Evolutionary conservation across 805 yeast species (phyloP), one percentile per base, ranked within the genome.

Genomic region (Ogataea ganodermae): DNA sequence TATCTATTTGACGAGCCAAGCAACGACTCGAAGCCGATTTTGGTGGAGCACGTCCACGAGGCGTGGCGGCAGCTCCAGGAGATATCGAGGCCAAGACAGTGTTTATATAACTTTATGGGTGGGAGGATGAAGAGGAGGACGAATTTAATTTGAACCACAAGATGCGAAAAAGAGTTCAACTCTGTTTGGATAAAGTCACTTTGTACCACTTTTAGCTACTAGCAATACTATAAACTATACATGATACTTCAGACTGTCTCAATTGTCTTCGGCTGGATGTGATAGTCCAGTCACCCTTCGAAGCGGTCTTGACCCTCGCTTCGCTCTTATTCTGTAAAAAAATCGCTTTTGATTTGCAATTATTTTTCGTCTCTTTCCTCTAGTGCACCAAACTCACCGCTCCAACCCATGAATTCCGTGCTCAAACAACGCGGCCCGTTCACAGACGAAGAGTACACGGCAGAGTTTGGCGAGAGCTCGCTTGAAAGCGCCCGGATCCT

Each of bases 1-100:
- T 78, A 80, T 58, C 66, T 90, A 41, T 90, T 90, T 63, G 96
- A 89, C 65, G 92, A 87, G 28, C 96, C 96, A 1, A 96, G 89
- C 58, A 89, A 88, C 58, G 80, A 84, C 43, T 86, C 84, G 13
- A 79, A 79, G 46, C 96, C 97, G 0, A 74, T 91, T 30, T 71
- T 80, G 62, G 88, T 92, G 0, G 79, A 80, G 49, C 96, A 91
- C 65, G 83, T 91, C 9, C 83, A 84, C 49, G 96, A 89, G 60
- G 97, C 97, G 0, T 89, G 94, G 90, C 73, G 97, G 59, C 69
- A 84, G 44, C 66, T 89, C 35, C 97, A 90, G 64, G 67, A 73
- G 1, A 69, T 65, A 1, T 75, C 76, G 36, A 79, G 78, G 58
- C 77, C 74, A 38, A 84, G 80, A 52, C 80, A 76, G 49, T 85